A percentile compares a stretch with the other conserved stretches of the same genome.
Conservation (phyloP, 2,329 filamentous ascomycete genomes). For the Sarocladium kiliense region DNA sequence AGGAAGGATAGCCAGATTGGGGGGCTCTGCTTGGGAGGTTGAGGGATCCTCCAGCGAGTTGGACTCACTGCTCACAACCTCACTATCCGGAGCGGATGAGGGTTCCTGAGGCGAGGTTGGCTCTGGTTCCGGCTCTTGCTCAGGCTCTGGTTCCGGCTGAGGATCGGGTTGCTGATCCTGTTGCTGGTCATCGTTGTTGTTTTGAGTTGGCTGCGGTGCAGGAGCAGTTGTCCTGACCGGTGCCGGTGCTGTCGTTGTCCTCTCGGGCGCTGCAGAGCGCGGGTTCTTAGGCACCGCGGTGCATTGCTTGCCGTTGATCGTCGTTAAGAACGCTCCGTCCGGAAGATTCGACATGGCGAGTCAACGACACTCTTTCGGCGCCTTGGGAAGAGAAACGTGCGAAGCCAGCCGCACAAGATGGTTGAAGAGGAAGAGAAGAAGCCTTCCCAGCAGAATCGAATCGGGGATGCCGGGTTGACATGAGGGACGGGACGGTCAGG, state of each 20-base stretch:
- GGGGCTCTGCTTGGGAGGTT: neutral
- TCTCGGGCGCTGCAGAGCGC: constrained; percentile 9
- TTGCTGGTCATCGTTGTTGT: neutral
- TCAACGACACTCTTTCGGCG: constrained; percentile 23
- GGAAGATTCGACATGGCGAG: constrained; percentile 32
- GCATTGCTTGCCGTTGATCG: constrained; percentile 45
- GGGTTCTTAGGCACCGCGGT: constrained; percentile 42
- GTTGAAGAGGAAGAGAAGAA: constrained; percentile 7
- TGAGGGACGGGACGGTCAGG: constrained; percentile 20
- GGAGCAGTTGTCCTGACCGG: neutral
- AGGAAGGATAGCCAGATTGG: neutral
- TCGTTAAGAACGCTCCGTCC: constrained; percentile 43
- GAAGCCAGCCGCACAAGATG: constrained; percentile 37
- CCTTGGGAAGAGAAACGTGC: neutral
- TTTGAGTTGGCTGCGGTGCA: constrained; percentile 33
- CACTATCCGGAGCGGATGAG: neutral
- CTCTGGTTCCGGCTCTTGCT: neutral
- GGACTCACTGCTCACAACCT: constrained; percentile 8
- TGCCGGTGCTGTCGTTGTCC: constrained; percentile 10
- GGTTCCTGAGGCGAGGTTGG: constrained; percentile 2
- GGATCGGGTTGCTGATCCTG: neutral
- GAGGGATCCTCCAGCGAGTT: constrained; percentile 4
- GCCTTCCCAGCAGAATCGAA: constrained; percentile 8
- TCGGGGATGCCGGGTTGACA: constrained; percentile 29
- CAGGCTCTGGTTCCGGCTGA: neutral